These are phyloP conservation scores for Scalesia atractyloides DNA, from an alignment of 129 eudicot species.

Conservation along the genomic window DNA sequence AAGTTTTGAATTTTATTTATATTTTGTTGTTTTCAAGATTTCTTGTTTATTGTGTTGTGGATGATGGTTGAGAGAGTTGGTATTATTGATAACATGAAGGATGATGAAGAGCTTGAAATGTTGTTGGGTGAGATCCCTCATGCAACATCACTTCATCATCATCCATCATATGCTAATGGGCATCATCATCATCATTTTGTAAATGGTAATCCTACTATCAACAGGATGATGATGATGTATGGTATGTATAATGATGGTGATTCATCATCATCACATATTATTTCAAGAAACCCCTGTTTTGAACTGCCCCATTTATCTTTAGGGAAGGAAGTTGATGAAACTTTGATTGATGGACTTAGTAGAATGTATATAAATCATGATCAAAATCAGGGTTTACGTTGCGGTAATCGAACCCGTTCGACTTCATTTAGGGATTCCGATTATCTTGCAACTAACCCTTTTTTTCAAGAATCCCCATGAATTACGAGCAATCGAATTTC, in stretches of 20 bases:
- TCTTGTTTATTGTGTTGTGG: conserved; percentile 28
- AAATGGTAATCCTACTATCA: conserved; percentile 34
- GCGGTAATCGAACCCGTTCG: conserved; percentile 30
- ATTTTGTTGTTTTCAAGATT: conserved; percentile 30
- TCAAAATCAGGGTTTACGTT: conserved; percentile 31
- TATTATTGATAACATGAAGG: conserved; percentile 56
- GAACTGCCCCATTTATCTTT: conserved; percentile 27
- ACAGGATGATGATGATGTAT: conserved; percentile 34
- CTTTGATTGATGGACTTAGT: conserved; percentile 43
- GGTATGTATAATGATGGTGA: conserved; percentile 47
- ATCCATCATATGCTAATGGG: neutral
- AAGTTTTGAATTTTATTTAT: conserved; percentile 26
- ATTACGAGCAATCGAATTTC: conserved; percentile 30
- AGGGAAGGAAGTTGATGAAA: conserved; percentile 29
- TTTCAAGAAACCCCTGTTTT: conserved; percentile 33
- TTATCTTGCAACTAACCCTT: conserved; percentile 29
- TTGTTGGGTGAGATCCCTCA: conserved; percentile 88
- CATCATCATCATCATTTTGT: conserved; percentile 33
- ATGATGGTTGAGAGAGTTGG: conserved; percentile 49
- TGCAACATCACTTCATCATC: conserved; percentile 52
- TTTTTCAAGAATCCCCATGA: conserved; percentile 38
- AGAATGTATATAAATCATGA: conserved; percentile 48
- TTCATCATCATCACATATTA: conserved; percentile 33
- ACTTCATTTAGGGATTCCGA: conserved; percentile 41
- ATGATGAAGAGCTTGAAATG: conserved; percentile 76